These are phyloP conservation scores for Phytophthora niederhauseri DNA, from an alignment of 352 stramenopile genomes.

Conservation along the genomic window DNA sequence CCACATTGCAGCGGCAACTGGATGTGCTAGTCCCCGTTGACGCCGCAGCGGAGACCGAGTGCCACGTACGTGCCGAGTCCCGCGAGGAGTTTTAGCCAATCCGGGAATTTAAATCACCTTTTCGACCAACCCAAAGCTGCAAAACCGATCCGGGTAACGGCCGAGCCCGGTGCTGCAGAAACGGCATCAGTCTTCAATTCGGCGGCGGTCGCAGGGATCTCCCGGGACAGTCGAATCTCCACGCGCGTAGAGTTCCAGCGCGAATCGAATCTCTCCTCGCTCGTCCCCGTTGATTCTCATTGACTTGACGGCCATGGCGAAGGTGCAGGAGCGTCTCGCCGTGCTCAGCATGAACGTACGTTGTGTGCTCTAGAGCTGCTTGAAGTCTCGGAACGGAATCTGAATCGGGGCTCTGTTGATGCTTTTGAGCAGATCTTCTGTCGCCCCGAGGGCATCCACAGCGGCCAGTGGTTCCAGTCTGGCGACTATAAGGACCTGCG, in stretches of 20 bases:
- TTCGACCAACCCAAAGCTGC: slow-evolving; percentile 1
- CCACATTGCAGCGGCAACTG: slow-evolving; percentile 47
- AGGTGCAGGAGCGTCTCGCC: slow-evolving; percentile 53
- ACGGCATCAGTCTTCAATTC: slow-evolving; percentile 27
- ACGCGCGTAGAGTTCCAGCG: slow-evolving; percentile 4
- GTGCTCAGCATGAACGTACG: slow-evolving; percentile 78
- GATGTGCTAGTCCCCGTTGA: slow-evolving; percentile 18
- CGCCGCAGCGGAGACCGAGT: slow-evolving; percentile 7
- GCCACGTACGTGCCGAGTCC: slow-evolving; percentile 8
- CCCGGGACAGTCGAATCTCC: slow-evolving; percentile 9
- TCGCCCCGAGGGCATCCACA: slow-evolving; percentile 79
- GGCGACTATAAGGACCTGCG: slow-evolving; percentile 84
- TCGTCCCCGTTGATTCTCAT: background rate
- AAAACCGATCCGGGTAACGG: slow-evolving; percentile 7
- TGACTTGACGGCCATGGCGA: slow-evolving; percentile 28
- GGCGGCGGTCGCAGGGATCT: slow-evolving; percentile 14
- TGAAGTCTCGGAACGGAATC: background rate
- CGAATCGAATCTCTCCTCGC: background rate
- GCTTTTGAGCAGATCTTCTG: slow-evolving; percentile 63
- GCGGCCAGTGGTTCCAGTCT: slow-evolving; percentile 64
- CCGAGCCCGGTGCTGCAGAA: slow-evolving; percentile 17
- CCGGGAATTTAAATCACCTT: background rate
- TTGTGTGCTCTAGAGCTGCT: background rate
- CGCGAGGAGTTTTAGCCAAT: slow-evolving; percentile 28
- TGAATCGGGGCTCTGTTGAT: slow-evolving; percentile 2